Conservation (phyloP, 2,329 filamentous ascomycete genomes). For the Chaetomium olivaceum region DNA sequence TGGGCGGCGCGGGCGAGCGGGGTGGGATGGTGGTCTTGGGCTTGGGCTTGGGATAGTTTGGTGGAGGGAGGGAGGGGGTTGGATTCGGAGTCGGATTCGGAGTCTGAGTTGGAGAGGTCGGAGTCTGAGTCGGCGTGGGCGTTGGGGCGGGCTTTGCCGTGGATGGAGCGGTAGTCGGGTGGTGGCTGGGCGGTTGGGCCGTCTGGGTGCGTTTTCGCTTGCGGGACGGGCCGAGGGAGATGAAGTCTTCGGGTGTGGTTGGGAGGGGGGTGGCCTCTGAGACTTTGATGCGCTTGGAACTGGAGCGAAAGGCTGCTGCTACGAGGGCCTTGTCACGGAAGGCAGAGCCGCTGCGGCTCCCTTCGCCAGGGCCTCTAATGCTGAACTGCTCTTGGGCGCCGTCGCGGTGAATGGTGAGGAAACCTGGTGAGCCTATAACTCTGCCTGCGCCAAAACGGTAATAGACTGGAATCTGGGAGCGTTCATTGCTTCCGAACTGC, state of each 20-base stretch:
- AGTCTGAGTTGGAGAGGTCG: slow-evolving; percentile 25
- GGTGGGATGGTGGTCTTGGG: slow-evolving; percentile 48
- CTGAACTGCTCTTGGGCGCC: slow-evolving; percentile 58
- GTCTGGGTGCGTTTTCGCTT: slow-evolving; percentile 46
- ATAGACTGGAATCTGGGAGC: slow-evolving; percentile 71
- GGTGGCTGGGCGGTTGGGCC: slow-evolving; percentile 35
- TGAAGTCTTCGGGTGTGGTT: slow-evolving; percentile 45
- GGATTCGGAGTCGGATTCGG: slow-evolving; percentile 25
- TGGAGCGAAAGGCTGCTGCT: slow-evolving; percentile 44
- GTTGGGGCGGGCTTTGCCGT: slow-evolving; percentile 54
- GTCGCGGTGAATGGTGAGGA: slow-evolving; percentile 67
- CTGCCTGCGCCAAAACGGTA: slow-evolving; percentile 66
- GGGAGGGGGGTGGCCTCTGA: slow-evolving; percentile 18
- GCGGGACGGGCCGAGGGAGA: slow-evolving; percentile 47
- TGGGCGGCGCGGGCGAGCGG: slow-evolving; percentile 53
- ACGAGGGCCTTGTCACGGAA: slow-evolving; percentile 53
- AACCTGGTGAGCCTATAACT: slow-evolving; percentile 65
- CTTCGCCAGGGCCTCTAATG: slow-evolving; percentile 47
- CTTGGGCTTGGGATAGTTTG: slow-evolving; percentile 1
- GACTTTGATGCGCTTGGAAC: slow-evolving; percentile 45
- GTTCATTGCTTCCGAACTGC: slow-evolving; percentile 72
- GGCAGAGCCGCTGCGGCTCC: slow-evolving; percentile 42
- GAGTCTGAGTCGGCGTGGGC: slow-evolving; percentile 38
- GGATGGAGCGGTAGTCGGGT: slow-evolving; percentile 65
- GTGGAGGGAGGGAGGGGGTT: slow-evolving; percentile 33